Base-by-base conservation (phyloP, 352 stramenopile species). In the Phytopythium montanum region DNA sequence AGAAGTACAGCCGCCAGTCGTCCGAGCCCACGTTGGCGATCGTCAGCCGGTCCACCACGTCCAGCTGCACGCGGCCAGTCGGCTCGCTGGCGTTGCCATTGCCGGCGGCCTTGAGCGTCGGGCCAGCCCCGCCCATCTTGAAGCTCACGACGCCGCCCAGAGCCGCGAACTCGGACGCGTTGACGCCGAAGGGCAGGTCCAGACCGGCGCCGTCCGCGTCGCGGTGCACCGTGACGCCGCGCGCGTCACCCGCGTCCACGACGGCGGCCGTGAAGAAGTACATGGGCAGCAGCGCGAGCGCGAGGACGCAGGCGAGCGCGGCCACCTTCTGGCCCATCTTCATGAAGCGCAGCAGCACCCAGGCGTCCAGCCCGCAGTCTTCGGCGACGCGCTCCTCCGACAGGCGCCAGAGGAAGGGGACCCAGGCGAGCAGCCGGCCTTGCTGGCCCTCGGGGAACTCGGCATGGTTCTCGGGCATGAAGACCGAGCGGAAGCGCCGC, bases 281-380 rank as follows among this genome's bases (percentile, higher is more conserved):
- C 58, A 94, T 74, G 34, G 84, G 79, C 54, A 91, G 89, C 54
- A 90, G 80, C 21, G 69, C 69, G n/a, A 89, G 41, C 5, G 81
- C 88, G 19, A 66, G 77, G 50, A 75, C 31, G 46, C 89, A 45
- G 18, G 65, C 75, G 56, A 94, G 60, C 26, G 76, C 61, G 25
- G 81, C 78, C 49, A 92, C 75, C 41, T 89, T 88, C 38, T 86
- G 76, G 10, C 78, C 73, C 44, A 94, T 73, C 28, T 79, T 76
- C 39, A 91, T 69, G 55, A 94, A 94, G 51, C 80, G 82, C 59
- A 92, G 58, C 54, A 92, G 79, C 57, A 92, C 76, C 75, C 78
- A 87, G 18, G 82, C 76, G 59, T 90, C 80, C 58, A 92, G 66
- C 0, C 82, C 82, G 48, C 82, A 89, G 49, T 74, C 73, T 2